Conservation (phyloP, 352 stramenopile genomes). For the Pythium sp. region DNA sequence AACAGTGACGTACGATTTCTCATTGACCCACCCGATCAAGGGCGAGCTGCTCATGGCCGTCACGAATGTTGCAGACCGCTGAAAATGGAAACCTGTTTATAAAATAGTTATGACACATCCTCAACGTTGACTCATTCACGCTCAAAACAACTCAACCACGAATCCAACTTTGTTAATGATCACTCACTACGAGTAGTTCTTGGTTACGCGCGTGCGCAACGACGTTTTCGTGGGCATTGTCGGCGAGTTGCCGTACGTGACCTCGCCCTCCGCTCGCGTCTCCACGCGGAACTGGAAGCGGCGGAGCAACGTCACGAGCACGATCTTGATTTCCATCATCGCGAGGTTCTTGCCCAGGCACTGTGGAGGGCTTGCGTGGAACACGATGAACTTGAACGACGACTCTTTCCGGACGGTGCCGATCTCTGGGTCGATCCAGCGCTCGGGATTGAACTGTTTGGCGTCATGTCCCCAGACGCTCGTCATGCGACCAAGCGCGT, state of each 20-base stretch:
- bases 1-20: constrained; percentile 2
- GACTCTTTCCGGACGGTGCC: constrained; percentile 33
- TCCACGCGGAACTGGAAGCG: constrained; percentile 27
- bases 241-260: constrained; percentile 18
- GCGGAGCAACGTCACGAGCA: constrained; percentile 24
- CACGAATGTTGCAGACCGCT: background rate
- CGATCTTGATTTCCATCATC: constrained; percentile 47
- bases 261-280: background rate
- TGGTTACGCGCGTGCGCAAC: background rate
- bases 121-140: no score
- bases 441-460: constrained; percentile 50
- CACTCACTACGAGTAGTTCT: background rate
- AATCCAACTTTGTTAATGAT: no score
- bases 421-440: constrained; percentile 51
- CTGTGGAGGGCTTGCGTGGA: constrained; percentile 37
- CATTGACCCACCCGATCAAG: background rate
- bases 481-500: constrained; percentile 26
- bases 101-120: no score
- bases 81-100: no score
- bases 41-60: background rate
- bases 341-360: constrained; percentile 46
- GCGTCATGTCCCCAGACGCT: constrained; percentile 34
- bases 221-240: constrained; percentile 9
- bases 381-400: constrained; percentile 40
- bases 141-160: no score